Evolutionary conservation across 164 flowering plant species (phyloP).

Genomic region (Aristolochia contorta): DNA sequence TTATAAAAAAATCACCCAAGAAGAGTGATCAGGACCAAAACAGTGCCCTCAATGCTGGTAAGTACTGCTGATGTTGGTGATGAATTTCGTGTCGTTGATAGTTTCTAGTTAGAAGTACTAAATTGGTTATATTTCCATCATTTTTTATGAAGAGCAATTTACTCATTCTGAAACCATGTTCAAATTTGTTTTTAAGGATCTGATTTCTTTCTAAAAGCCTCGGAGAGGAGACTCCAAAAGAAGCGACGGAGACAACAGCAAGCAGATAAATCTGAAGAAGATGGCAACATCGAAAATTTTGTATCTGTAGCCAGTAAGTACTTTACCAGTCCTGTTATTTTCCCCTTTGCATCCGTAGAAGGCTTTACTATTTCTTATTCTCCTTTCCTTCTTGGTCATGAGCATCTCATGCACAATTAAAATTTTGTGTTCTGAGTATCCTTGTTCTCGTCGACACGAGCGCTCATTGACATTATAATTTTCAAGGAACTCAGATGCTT

Average conservation of each 20-base stretch:
- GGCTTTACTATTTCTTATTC: neutral
- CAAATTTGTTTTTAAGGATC: conserved; percentile 16
- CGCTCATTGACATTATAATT: too few relatives aligned
- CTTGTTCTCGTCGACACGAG: too few relatives aligned
- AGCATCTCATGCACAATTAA: too few relatives aligned
- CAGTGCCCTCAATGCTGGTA: too few relatives aligned
- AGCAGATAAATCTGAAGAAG: conserved; percentile 14
- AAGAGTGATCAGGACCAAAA: too few relatives aligned
- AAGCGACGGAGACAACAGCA: conserved; percentile 16
- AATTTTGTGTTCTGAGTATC: too few relatives aligned
- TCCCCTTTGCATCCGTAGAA: neutral
- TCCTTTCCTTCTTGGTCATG: neutral
- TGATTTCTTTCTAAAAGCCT: conserved; percentile 29
- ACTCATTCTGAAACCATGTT: neutral
- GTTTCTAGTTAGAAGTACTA: too few relatives aligned
- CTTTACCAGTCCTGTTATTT: neutral
- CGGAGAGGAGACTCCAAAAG: conserved; percentile 21
- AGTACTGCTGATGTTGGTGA: too few relatives aligned
- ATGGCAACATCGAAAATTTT: conserved; percentile 9
- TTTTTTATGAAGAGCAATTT: neutral
- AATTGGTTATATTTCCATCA: neutral
- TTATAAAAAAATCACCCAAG: too few relatives aligned
- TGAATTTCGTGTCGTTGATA: too few relatives aligned
- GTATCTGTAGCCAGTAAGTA: conserved; percentile 22
- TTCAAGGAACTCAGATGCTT: too few relatives aligned